Evolutionary conservation across 495 filamentous ascomycete species (phyloP), one percentile per base, ranked within the genome.

Genomic region (Tuber borchii): DNA sequence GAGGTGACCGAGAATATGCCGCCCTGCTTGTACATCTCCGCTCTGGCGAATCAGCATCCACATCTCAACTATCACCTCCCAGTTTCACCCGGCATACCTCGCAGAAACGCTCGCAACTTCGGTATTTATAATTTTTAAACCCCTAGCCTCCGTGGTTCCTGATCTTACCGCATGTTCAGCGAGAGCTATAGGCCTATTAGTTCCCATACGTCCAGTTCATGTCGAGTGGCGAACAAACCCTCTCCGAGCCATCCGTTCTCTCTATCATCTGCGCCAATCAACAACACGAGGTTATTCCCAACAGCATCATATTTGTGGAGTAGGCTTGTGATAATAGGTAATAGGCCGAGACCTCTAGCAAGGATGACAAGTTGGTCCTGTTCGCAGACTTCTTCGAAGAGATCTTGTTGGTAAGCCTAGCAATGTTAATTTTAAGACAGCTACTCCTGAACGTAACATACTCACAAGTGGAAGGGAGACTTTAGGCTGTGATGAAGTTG

Each of bases 1-100:
- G 93, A 97, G 43, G 95, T 99, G 81, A 98, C 91, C 87, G 95
- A 97, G 85, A 97, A 92, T 83, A 98, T 92, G 72, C 95, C 95
- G 40, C 95, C 95, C 75, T 90, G 86, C 2, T 89, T 85, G 85
- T 99, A 99, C 86, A 97, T 90, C 84, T 93, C 95, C 85, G 97
- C 93, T 80, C 95, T 89, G 61, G 1, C 5, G 14, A 65, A 65
- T 7, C 7, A 40, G 70, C 48, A 19, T 9, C 39, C 22, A 43
- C 39, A 79, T 86, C 70, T 85, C 74, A 72, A 73, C 74, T 45
- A 2, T 69, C 42, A 42, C 45, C 26, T 17, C 19, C 44, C 39
- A 72, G 22, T 16, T 40, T 19, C 44, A 26, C 37, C 43, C 19
- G 44, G 45, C 83, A 68, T 79, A 90, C 88, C 89, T 87, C 75